Evolutionary conservation across 2,329 filamentous ascomycete species (phyloP), one percentile per base, ranked within the genome.

Genomic region (Lecanicillium sp.): DNA sequence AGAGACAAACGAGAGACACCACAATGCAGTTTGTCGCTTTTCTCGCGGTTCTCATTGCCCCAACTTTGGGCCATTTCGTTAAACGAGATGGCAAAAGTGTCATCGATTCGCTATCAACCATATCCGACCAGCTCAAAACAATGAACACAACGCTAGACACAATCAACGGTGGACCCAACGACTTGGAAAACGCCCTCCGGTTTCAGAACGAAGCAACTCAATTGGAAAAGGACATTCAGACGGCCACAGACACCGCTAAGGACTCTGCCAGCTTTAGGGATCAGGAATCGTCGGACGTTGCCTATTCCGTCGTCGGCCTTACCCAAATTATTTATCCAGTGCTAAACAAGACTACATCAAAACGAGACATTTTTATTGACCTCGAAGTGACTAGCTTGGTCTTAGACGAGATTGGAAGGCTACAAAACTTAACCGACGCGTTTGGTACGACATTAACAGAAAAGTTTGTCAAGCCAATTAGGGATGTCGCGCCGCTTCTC

Each of bases 131-230:
- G 12, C 22, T 40, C 19, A 16, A 5, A 8, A 28, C 32, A 9
- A 40, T 40, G 37, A 34, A 22, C 31, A n/a, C 25, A 7, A 35
- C 37, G 2, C 15, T 40, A 8, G 37, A 40, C 17, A 22, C 20
- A 17, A 40, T 40, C 13, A 30, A 30, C 5, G 37, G 31, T n/a
- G 12, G 22, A 13, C 6, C 7, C 22, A 22, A 40, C 15, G 37
- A 39, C 19, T 25, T 31, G 4, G 20, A 40, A 12, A 31, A 30
- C 9, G 37, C 37, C 6, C 25, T 34, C 2, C 31, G 34, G 11
- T 40, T 40, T 14, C 37, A 40, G 22, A 40, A 40, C 27, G 15
- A 40, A 27, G 37, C 37, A 5, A 35, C 25, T 12, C 8, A 40
- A 15, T 31, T 40, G 14, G 27, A 29, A 9, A 29, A 20, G 6